These are phyloP conservation scores for Microbotryomycetes sp. DNA, from an alignment of 1,284 basidiomycete species.

Conservation along the genomic window DNA sequence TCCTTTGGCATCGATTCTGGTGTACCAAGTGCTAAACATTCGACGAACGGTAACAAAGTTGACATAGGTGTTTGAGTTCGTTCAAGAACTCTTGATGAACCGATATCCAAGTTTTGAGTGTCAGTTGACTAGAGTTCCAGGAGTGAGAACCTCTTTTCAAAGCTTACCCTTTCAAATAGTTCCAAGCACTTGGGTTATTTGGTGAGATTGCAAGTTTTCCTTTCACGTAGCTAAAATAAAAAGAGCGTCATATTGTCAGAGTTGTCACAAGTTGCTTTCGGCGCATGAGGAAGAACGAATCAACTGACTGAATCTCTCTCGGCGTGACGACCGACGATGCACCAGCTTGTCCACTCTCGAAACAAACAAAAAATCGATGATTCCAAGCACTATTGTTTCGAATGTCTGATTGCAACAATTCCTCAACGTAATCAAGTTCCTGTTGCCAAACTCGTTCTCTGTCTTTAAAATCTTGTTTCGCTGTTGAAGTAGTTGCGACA, in stretches of 20 bases:
- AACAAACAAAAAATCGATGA: conserved; percentile 91
- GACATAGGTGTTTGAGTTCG: conserved; percentile 55
- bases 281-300: conserved; percentile 18
- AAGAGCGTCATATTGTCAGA: neutral
- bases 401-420: conserved; percentile 68
- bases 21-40: conserved; percentile 43
- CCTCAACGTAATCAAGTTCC: conserved; percentile 71
- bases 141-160: neutral
- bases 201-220: conserved; percentile 75
- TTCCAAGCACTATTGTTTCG: conserved; percentile 98
- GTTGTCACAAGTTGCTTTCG: no score
- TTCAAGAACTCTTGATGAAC: conserved; percentile 49
- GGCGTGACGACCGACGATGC: conserved; percentile 54
- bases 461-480: conserved; percentile 42
- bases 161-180: conserved; percentile 68
- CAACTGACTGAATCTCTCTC: conserved; percentile 64
- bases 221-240: conserved; percentile 50
- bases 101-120: neutral
- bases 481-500: neutral
- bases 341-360: conserved; percentile 55
- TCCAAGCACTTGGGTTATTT: conserved; percentile 89
- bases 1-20: conserved; percentile 33
- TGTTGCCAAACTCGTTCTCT: conserved; percentile 63
- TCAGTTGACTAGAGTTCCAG: neutral
- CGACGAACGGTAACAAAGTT: conserved; percentile 55